Conservation (phyloP, 805 yeast species). For the Ogataea sp. region DNA sequence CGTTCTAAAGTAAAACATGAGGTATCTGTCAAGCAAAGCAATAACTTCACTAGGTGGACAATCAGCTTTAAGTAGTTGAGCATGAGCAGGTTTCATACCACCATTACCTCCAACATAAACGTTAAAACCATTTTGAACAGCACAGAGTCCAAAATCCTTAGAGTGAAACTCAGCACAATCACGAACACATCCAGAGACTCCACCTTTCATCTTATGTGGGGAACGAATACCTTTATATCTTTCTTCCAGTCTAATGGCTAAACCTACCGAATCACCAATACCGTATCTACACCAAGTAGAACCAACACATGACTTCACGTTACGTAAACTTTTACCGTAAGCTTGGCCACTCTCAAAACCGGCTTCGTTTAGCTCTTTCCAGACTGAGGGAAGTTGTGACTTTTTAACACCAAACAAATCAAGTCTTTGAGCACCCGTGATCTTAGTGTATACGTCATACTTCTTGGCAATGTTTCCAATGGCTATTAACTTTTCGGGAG, state of each 20-base stretch:
- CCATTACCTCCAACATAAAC: conserved; percentile 32
- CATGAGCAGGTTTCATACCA: conserved; percentile 33
- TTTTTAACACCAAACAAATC: conserved; percentile 28
- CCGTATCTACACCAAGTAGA: conserved; percentile 32
- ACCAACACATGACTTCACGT: conserved; percentile 31
- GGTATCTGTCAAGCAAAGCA: conserved; percentile 27
- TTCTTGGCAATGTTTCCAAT: conserved; percentile 26
- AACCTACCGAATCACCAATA: conserved; percentile 31
- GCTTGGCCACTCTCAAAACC: conserved; percentile 32
- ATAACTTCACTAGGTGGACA: conserved; percentile 29
- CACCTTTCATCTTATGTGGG: conserved; percentile 31
- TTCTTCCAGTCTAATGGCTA: conserved; percentile 28
- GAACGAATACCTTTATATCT: conserved; percentile 29
- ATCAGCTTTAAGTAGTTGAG: conserved; percentile 24
- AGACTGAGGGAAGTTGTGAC: conserved; percentile 23
- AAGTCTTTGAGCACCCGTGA: conserved; percentile 29
- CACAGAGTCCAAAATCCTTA: conserved; percentile 30
- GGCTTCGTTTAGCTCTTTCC: conserved; percentile 23
- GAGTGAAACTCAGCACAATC: conserved; percentile 32
- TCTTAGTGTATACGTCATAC: conserved; percentile 26
- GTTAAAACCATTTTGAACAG: conserved; percentile 28
- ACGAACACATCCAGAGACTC: conserved; percentile 30
- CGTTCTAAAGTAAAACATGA: conserved; percentile 30
- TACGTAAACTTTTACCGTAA: conserved; percentile 28
- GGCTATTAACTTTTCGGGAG: conserved; percentile 28